Evolutionary conservation across 768 basidiomycete genomes (phyloP).

Genomic region (Hericium coralloides): DNA sequence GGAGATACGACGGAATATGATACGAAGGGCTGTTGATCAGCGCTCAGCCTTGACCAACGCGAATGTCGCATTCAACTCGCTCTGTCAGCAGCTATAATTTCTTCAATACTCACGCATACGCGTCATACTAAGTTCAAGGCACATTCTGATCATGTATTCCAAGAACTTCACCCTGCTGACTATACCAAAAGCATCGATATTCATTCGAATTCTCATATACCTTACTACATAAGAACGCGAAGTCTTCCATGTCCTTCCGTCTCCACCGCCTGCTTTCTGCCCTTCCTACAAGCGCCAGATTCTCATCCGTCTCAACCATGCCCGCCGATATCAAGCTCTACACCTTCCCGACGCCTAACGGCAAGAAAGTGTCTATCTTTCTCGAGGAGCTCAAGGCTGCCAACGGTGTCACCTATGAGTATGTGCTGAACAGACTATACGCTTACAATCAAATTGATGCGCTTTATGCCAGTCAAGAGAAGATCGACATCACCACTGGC

Average conservation of each 20-base stretch:
- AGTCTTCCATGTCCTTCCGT: neutral
- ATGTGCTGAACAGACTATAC: slow-evolving; percentile 4
- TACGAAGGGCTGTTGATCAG: too few species aligned
- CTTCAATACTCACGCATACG: too few species aligned
- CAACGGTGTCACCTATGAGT: slow-evolving; percentile 43
- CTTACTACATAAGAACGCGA: too few species aligned
- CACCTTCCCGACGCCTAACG: slow-evolving; percentile 44
- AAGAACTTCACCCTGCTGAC: too few species aligned
- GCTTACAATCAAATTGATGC: neutral
- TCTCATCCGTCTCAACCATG: neutral
- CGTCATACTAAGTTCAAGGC: too few species aligned
- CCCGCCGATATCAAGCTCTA: slow-evolving; percentile 17
- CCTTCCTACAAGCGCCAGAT: neutral
- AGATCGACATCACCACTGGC: slow-evolving; percentile 51
- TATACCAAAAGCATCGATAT: too few species aligned
- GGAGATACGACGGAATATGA: too few species aligned
- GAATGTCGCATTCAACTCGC: too few species aligned
- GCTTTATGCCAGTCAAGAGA: slow-evolving; percentile 29
- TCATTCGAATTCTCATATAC: too few species aligned
- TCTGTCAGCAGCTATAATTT: too few species aligned
- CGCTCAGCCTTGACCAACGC: too few species aligned
- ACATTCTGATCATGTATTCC: too few species aligned
- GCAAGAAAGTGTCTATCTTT: slow-evolving; percentile 38
- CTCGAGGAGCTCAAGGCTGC: slow-evolving; percentile 51
- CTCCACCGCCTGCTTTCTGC: neutral